Conservation (phyloP, 257 asterid genomes). For the Cordia subcordata region DNA sequence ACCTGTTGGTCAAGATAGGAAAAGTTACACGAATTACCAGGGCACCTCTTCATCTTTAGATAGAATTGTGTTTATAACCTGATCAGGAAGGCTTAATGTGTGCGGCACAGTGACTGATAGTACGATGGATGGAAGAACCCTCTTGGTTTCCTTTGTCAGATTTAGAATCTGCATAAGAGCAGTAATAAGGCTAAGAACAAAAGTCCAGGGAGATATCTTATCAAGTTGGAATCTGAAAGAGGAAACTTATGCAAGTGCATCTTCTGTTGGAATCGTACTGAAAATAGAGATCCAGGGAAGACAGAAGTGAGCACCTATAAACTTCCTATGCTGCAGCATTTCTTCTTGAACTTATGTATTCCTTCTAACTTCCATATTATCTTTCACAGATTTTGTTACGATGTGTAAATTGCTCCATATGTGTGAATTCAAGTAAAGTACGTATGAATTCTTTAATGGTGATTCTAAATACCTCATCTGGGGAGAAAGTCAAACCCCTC, state of each 20-base stretch:
- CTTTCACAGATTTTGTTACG: background rate
- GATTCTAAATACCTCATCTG: conserved; percentile 55
- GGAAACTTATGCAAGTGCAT: too few species aligned
- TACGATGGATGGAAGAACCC: conserved; percentile 57
- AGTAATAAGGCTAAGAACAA: background rate
- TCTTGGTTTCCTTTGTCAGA: conserved; percentile 64
- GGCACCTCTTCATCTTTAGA: background rate
- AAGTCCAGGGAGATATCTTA: background rate
- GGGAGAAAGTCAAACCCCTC: conserved; percentile 62
- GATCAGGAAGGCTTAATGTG: conserved; percentile 84
- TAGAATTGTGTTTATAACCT: conserved; percentile 35
- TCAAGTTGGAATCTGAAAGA: too few species aligned
- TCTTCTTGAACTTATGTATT: background rate
- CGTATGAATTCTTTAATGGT: background rate
- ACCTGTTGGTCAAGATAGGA: conserved; percentile 32
- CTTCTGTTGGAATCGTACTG: background rate
- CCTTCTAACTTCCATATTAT: background rate
- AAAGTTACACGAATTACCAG: background rate
- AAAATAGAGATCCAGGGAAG: background rate
- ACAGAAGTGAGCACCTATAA: too few species aligned
- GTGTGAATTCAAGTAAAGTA: background rate
- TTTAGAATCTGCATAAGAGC: conserved; percentile 45
- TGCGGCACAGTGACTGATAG: conserved; percentile 93
- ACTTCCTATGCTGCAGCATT: too few species aligned
- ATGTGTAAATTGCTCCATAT: background rate